Base-by-base conservation (phyloP, 2,329 filamentous ascomycete genomes). In the Aspergillus quadricinctus region DNA sequence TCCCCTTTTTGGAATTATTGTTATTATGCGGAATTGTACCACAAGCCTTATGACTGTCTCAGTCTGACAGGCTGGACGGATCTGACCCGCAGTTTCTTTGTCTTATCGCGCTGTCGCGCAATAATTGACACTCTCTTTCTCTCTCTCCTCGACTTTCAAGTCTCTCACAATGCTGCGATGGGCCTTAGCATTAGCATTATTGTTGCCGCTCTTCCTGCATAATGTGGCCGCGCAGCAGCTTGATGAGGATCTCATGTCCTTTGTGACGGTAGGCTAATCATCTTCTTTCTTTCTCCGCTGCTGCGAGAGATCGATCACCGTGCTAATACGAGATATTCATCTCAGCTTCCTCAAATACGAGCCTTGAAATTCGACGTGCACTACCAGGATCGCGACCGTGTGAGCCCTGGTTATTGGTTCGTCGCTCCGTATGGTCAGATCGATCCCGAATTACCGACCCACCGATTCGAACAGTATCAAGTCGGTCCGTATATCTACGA, bases 401-500 rank as follows among this genome's bases (percentile, higher is more conserved):
- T 68, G 10, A 68, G 67, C 3, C 77, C 78, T 1, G 78, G 78
- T 21, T 80, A 80, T 66, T 76, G 78, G 62, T 80, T 80, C 61
- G 70, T 80, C 51, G 75, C 77, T 28, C 78, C 78, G 1, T 80
- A 80, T 62, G 53, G 68, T 14, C 61, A 65, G 48, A 68, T 69
- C 19, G 63, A 57, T 3, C 65, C 68, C 7, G 68, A 70, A 53
- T 23, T 50, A 7, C 58, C 63, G 10, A 63, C 60, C 8, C 66
- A 61, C 11, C 45, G 64, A 29, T 70, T 64, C 52, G 69, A 75
- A 48, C 76, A 75, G 57, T 67, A 74, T 59, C 77, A 80, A 64
- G 70, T 74, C 19, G 77, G 77, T 4, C 74, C 78, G n/a, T 77
- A 80, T 63, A 80, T 80, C 53, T 80, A 80, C 63, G 78, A 80